Percentiles rank a stretch among this genome's conserved stretches.
These are phyloP conservation scores for Penicillium psychrosexuale DNA, from an alignment of 2,329 filamentous ascomycete species.

Conservation along the genomic window DNA sequence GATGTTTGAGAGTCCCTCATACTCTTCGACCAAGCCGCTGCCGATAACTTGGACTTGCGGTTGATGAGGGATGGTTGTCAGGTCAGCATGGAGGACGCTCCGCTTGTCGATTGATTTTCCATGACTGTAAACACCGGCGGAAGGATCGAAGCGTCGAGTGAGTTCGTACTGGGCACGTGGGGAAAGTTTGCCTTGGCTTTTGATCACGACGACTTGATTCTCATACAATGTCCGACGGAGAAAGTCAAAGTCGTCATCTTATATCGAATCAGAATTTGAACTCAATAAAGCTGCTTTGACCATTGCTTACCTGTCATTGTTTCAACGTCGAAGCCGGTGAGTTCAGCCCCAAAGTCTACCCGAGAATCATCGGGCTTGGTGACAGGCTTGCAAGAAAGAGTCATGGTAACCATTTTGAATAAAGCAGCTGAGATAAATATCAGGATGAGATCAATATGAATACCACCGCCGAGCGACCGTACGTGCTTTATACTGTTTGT, in stretches of 20 bases:
- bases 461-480: background rate
- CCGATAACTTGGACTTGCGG: constrained; percentile 76
- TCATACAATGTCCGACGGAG: constrained; percentile 65
- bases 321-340: background rate
- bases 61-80: constrained; percentile 75
- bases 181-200: constrained; percentile 59
- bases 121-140: constrained; percentile 64
- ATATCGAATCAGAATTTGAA: background rate
- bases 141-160: constrained; percentile 68
- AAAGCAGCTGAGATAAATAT: background rate
- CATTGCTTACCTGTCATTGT: background rate
- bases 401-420: background rate
- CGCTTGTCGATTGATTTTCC: constrained; percentile 69
- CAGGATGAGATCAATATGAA: background rate
- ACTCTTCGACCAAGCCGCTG: constrained; percentile 65
- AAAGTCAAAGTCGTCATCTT: constrained; percentile 60
- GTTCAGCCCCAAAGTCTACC: background rate
- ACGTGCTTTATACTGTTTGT: background rate
- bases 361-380: background rate
- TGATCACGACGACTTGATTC: constrained; percentile 67
- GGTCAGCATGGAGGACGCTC: constrained; percentile 67
- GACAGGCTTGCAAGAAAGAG: background rate
- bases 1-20: constrained; percentile 67
- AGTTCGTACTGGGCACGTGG: constrained; percentile 69
- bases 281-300: fast-evolving